phyloP scores from a whole-genome alignment of 352 stramenopile genomes.

The Phytophthora pinifolia region DNA sequence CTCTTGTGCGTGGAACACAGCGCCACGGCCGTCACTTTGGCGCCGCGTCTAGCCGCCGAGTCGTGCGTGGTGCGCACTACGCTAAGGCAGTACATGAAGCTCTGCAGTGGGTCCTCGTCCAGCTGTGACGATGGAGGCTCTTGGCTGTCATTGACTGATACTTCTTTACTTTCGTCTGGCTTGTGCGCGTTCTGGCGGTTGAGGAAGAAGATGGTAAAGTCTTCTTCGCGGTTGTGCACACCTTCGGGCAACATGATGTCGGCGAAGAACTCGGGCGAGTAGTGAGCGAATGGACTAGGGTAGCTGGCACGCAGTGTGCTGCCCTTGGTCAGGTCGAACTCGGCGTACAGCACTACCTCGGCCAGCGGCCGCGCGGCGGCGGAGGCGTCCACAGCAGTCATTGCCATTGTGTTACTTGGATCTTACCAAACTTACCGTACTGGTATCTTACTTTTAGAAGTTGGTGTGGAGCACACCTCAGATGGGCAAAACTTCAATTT shows the following conservation, averaged over 20 bases:
- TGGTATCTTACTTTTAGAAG: too few relatives aligned
- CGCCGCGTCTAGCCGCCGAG: conserved; percentile 61
- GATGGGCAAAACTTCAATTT: too few relatives aligned
- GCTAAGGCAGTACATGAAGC: conserved; percentile 89
- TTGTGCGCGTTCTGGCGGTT: conserved; percentile 52
- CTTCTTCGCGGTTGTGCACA: conserved; percentile 85
- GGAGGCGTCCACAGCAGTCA: conserved; percentile 4
- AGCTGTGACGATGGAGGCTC: not conserved
- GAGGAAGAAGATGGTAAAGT: conserved; percentile 90
- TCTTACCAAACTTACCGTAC: too few relatives aligned
- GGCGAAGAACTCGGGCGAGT: conserved; percentile 89
- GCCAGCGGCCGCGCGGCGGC: conserved; percentile 35
- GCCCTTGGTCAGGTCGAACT: conserved; percentile 89
- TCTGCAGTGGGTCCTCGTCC: conserved; percentile 46
- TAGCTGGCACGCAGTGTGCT: conserved; percentile 82
- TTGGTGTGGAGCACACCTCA: too few relatives aligned
- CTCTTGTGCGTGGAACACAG: conserved; percentile 82
- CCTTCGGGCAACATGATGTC: conserved; percentile 89
- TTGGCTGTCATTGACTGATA: conserved; percentile 2
- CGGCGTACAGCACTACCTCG: conserved; percentile 76
- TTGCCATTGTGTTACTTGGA: too few relatives aligned
- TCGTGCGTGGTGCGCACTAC: conserved; percentile 86
- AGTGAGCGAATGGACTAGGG: conserved; percentile 59
- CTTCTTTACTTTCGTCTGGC: not conserved
- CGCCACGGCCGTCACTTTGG: conserved; percentile 81